Evolutionary conservation across 148 eudicot species (phyloP).

Genomic region (Rhododendron kiyosumense): DNA sequence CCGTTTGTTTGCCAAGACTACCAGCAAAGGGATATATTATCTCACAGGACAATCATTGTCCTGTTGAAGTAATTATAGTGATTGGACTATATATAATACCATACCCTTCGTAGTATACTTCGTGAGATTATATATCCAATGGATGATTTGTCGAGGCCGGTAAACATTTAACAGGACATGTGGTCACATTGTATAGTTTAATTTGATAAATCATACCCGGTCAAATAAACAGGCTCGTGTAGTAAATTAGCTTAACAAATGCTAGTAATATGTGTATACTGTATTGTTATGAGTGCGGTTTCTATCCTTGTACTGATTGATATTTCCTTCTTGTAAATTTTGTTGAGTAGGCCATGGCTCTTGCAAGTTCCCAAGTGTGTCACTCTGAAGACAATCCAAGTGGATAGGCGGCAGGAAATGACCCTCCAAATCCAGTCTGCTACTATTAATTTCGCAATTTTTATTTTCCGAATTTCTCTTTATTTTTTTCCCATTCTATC

Average conservation of each 20-base stretch:
- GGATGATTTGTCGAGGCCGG: background rate
- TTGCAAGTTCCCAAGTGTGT: constrained; percentile 51
- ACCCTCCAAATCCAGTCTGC: background rate
- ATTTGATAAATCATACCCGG: background rate
- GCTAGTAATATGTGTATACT: no score
- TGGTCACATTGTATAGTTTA: background rate
- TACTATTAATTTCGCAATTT: background rate
- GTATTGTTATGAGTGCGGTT: background rate
- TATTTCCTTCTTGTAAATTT: background rate
- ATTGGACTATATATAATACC: no score
- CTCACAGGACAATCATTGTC: background rate
- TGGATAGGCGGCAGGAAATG: background rate
- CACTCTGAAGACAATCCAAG: constrained; percentile 20
- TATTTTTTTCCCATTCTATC: background rate
- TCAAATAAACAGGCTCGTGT: background rate
- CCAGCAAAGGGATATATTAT: no score
- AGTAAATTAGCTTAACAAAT: background rate
- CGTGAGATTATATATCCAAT: background rate
- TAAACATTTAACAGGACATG: background rate
- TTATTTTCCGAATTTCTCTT: background rate
- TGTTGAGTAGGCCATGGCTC: constrained; percentile 38
- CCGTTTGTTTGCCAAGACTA: no score
- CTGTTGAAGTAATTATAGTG: background rate
- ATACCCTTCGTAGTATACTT: background rate
- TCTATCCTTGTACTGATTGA: background rate